phyloP scores from a whole-genome alignment of 148 eudicot species.

The Fagopyrum esculentum region DNA sequence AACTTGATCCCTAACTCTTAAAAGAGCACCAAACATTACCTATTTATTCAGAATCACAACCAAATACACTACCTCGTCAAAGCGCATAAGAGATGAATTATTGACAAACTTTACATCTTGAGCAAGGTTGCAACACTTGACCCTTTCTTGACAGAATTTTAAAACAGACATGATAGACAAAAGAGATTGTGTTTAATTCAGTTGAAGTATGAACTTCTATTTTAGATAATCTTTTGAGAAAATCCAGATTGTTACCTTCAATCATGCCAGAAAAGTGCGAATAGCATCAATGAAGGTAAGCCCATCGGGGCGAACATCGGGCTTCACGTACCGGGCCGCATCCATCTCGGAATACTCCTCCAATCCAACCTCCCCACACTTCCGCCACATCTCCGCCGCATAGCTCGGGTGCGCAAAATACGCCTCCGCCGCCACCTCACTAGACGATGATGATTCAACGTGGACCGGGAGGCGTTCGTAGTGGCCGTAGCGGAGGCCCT shows the following conservation, averaged over 20 bases:
- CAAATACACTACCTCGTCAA: no score
- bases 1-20: no score
- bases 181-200: no score
- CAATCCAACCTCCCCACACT: constrained; percentile 31
- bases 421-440: constrained; percentile 22
- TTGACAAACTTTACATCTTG: no score
- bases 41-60: no score
- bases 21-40: no score
- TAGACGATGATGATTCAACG: background rate
- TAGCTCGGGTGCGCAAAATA: constrained; percentile 49
- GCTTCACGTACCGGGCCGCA: constrained; percentile 34
- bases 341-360: constrained; percentile 26
- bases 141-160: no score
- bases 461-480: constrained; percentile 45
- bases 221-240: no score
- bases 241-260: background rate
- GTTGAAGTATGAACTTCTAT: no score
- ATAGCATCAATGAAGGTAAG: constrained; percentile 38
- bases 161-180: no score
- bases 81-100: no score
- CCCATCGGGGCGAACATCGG: constrained; percentile 37
- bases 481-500: constrained; percentile 38
- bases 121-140: no score
- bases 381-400: constrained; percentile 45
- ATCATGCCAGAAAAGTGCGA: constrained; percentile 7